These are phyloP conservation scores for Bolboschoenus planiculmis DNA, from an alignment of 176 grass and related monocot species.

Conservation along the genomic window DNA sequence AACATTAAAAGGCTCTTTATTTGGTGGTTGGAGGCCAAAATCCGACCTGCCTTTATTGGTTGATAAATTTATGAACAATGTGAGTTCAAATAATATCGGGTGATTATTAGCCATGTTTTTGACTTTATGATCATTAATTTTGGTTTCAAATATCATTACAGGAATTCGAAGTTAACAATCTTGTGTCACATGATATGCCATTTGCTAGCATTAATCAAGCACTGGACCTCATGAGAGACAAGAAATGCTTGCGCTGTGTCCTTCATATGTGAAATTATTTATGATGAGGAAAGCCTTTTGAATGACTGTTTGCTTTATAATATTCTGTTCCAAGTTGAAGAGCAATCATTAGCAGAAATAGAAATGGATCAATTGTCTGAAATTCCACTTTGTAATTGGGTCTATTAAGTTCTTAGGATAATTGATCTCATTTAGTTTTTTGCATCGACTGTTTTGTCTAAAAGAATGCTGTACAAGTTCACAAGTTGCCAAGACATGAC, in stretches of 20 bases:
- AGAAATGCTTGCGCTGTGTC: constrained; percentile 81
- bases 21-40: constrained; percentile 97
- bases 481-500: not conserved
- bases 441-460: not conserved
- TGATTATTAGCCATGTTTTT: not conserved
- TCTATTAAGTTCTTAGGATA: not conserved
- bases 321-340: not conserved
- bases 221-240: constrained; percentile 70
- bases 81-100: constrained; percentile 13
- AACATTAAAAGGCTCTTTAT: constrained; percentile 94
- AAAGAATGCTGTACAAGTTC: not conserved
- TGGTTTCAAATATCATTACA: constrained; percentile 23
- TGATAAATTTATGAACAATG: constrained; percentile 73
- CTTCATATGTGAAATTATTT: constrained; percentile 63
- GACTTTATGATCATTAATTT: not conserved
- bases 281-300: constrained; percentile 10
- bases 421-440: not conserved
- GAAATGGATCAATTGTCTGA: not conserved
- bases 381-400: not conserved
- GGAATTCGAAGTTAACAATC: constrained; percentile 80
- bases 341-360: not conserved
- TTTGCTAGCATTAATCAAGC: constrained; percentile 72
- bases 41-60: constrained; percentile 77
- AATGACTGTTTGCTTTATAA: not conserved
- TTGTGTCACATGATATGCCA: constrained; percentile 81